Conservation (phyloP, 1,139 yeast genomes). For the Pichia sp. region DNA sequence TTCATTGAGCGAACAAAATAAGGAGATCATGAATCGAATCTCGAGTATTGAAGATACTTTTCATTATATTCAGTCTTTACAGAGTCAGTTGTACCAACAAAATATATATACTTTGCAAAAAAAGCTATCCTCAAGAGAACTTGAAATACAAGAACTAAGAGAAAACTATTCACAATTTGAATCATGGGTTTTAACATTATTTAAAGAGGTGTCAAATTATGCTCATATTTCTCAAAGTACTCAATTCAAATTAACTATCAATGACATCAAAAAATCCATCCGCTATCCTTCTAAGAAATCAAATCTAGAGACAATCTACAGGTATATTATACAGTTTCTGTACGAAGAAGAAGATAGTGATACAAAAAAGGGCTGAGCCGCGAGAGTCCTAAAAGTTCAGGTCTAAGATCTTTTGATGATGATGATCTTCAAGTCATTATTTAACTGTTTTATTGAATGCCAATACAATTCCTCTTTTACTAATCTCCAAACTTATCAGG, state of each 20-base stretch:
- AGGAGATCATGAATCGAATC: neutral
- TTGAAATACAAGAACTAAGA: slow-evolving; percentile 3
- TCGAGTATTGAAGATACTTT: slow-evolving; percentile 7
- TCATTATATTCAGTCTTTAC: slow-evolving; percentile 8
- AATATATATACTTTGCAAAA: slow-evolving; percentile 1
- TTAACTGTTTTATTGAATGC: neutral
- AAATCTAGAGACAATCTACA: slow-evolving; percentile 8
- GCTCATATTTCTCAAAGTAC: neutral
- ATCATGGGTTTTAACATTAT: slow-evolving; percentile 10
- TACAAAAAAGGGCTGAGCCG: neutral
- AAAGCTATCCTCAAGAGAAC: neutral
- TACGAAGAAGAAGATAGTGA: slow-evolving; percentile 5
- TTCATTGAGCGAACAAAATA: slow-evolving; percentile 2
- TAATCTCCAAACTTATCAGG: too few species aligned
- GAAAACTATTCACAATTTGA: slow-evolving; percentile 6
- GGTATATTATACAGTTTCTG: slow-evolving; percentile 9
- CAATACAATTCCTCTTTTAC: neutral
- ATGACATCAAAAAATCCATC: slow-evolving; percentile 3
- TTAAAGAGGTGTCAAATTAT: slow-evolving; percentile 8
- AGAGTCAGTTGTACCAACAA: slow-evolving; percentile 7
- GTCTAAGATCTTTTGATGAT: too few species aligned
- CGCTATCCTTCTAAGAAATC: slow-evolving; percentile 8
- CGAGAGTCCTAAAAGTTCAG: too few species aligned
- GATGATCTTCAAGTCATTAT: neutral
- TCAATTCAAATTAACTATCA: slow-evolving; percentile 5